Evolutionary conservation across 768 basidiomycete species (phyloP).

Genomic region (Agaricus sinodeliciosus): DNA sequence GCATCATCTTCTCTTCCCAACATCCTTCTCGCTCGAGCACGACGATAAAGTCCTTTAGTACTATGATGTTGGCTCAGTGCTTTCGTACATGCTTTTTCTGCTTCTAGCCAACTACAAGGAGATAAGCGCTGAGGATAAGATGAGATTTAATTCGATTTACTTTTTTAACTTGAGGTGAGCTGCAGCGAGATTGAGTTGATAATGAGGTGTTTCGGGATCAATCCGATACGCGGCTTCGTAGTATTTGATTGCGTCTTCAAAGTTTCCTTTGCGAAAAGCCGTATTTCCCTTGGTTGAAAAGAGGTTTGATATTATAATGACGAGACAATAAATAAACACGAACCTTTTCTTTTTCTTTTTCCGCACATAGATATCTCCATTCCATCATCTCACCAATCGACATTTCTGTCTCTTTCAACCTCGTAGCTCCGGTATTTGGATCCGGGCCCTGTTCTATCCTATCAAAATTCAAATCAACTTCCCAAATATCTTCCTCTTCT

Average conservation of each 20-base stretch:
- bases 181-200: slow-evolving; percentile 71
- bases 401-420: slow-evolving; percentile 44
- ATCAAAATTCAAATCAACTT: slow-evolving; percentile 61
- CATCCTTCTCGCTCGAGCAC: slow-evolving; percentile 62
- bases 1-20: slow-evolving; percentile 50
- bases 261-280: slow-evolving; percentile 63
- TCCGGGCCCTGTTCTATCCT: slow-evolving; percentile 12
- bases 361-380: slow-evolving; percentile 63
- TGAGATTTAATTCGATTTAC: slow-evolving; percentile 32
- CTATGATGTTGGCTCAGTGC: slow-evolving; percentile 61
- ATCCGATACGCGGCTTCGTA: slow-evolving; percentile 57
- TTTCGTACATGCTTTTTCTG: slow-evolving; percentile 62
- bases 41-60: slow-evolving; percentile 64
- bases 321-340: slow-evolving; percentile 9
- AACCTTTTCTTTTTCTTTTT: slow-evolving; percentile 66
- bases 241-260: slow-evolving; percentile 42
- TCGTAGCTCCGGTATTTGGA: slow-evolving; percentile 41
- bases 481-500: slow-evolving; percentile 76
- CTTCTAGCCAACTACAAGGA: slow-evolving; percentile 55
- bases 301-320: not conserved
- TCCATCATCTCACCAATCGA: slow-evolving; percentile 73
- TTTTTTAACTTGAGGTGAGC: slow-evolving; percentile 65
- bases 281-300: slow-evolving; percentile 46
- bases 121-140: slow-evolving; percentile 3
- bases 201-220: slow-evolving; percentile 69